A percentile compares a stretch with the other conserved stretches of the same genome.
These are phyloP conservation scores for Oryza meridionalis DNA, from an alignment of 176 grass and related monocot genomes.

Conservation along the genomic window DNA sequence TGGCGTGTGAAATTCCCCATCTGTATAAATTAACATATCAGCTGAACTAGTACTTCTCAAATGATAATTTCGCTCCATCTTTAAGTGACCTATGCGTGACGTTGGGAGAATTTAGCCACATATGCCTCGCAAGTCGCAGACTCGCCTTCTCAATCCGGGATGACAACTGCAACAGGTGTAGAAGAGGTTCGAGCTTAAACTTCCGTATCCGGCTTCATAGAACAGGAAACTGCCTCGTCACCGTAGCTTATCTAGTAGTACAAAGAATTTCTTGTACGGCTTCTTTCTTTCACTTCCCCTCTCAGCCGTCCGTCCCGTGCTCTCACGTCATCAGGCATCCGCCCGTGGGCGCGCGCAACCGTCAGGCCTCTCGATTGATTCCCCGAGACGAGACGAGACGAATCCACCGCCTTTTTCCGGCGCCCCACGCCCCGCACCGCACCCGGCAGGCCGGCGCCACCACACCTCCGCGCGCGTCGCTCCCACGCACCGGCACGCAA, in stretches of 20 bases:
- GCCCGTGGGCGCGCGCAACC: background rate
- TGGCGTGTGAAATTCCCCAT: conserved; percentile 10
- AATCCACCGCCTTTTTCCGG: background rate
- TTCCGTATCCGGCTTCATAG: background rate
- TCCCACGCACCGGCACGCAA: background rate
- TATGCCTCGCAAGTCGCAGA: background rate
- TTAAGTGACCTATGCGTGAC: background rate
- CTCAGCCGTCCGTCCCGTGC: too few species aligned
- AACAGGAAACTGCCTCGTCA: background rate
- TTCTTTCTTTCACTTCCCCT: background rate
- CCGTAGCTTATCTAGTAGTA: background rate
- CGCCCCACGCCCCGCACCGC: too few species aligned
- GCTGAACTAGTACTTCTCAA: background rate
- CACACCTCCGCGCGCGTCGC: background rate
- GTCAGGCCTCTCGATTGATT: background rate
- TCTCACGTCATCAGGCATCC: background rate
- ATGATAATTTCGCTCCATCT: background rate
- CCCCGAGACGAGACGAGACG: background rate
- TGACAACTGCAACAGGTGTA: background rate
- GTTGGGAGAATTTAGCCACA: background rate
- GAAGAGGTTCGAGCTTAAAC: background rate
- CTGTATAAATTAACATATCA: background rate
- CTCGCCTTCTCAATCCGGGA: background rate
- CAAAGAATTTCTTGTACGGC: conserved; percentile 25
- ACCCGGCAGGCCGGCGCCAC: background rate